Evolutionary conservation across 192 early-diverging fungal species (phyloP), one percentile per base, ranked within the genome.

Genomic region (Coemansia brasiliensis): DNA sequence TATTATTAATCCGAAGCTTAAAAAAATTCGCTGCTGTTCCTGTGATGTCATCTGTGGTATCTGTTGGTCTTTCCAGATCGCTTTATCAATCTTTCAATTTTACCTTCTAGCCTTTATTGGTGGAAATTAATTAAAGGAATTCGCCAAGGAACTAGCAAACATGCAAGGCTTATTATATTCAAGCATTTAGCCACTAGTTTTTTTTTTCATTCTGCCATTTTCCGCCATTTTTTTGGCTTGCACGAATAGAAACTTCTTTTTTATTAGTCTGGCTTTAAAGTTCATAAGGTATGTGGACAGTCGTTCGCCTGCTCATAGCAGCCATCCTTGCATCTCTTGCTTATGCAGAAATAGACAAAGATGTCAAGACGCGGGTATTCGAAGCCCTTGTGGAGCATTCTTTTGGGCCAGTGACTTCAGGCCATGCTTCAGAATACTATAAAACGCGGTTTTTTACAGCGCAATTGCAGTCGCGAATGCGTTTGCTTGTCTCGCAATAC

Each of bases 361-460:
- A 49, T 1, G 44, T 24, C 44, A 46, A 46, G 21, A 22, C 46
- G 26, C 46, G 39, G 17, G 59, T 65, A 21, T 57, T 65, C 42
- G 52, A 44, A 3, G 22, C 52, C 20, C 66, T 75, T 5, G 72
- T 69, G 12, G 48, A 61, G 20, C 65, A 61, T 21, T 56, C 72
- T 3, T 75, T 75, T 43, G 66, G 56, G 12, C 72, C 72, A 4
- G 60, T 52, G 24, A 50, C 44, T 39, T 43, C 45, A 4, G 65
- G 58, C 46, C 72, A 68, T 13, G 58, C 61, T 0, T 57, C 63
- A n/a, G 11, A 51, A 16, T 75, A 75, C 49, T 75, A 75, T 50
- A 44, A 61, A 17, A 65, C 72, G 5, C 60, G 72, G 40, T 75
- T 75, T 46, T 75, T 75, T 39, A 59, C 72, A 11, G 61, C 72